Percentiles rank a stretch among this genome's conserved stretches.
Conservation (phyloP, 768 basidiomycete species). For the Trametes meyenii region DNA sequence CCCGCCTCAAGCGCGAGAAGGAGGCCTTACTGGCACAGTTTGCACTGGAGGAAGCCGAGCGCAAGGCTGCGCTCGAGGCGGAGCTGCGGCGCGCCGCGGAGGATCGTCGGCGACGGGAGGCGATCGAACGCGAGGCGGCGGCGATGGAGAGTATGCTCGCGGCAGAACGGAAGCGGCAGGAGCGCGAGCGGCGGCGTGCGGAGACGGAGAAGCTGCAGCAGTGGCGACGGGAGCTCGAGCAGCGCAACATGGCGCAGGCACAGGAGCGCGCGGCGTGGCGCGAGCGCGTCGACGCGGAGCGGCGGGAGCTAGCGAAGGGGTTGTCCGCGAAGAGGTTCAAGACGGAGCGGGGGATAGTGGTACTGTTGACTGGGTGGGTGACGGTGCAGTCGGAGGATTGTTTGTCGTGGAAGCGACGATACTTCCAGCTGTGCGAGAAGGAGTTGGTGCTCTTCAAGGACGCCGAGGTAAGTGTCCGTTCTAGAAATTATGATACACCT, state of each 20-base stretch:
- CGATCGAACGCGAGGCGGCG: constrained; percentile 29
- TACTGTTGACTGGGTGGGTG: constrained; percentile 34
- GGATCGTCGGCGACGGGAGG: constrained; percentile 29
- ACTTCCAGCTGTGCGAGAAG: constrained; percentile 32
- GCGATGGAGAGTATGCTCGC: constrained; percentile 21
- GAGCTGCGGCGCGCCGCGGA: constrained; percentile 31
- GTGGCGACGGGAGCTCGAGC: constrained; percentile 28
- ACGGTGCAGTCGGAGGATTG: constrained; percentile 33
- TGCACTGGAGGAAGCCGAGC: constrained; percentile 30
- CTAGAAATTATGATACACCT: neutral
- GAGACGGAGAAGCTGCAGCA: constrained; percentile 31
- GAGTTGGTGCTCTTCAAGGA: constrained; percentile 34
- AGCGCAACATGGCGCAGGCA: constrained; percentile 13
- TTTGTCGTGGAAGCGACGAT: constrained; percentile 37
- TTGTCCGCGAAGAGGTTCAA: constrained; percentile 22
- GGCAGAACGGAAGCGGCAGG: constrained; percentile 29
- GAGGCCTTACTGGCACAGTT: constrained; percentile 23
- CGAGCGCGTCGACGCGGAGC: constrained; percentile 24
- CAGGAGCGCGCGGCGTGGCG: constrained; percentile 26
- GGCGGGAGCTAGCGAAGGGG: constrained; percentile 21
- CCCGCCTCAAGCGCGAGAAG: constrained; percentile 30
- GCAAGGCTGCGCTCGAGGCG: constrained; percentile 31
- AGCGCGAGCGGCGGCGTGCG: constrained; percentile 29
- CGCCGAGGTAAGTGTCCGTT: constrained; percentile 29
- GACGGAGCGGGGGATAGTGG: constrained; percentile 13